Base-by-base conservation (phyloP, 108 stramenopile species). In the Craspedostauros australis region DNA sequence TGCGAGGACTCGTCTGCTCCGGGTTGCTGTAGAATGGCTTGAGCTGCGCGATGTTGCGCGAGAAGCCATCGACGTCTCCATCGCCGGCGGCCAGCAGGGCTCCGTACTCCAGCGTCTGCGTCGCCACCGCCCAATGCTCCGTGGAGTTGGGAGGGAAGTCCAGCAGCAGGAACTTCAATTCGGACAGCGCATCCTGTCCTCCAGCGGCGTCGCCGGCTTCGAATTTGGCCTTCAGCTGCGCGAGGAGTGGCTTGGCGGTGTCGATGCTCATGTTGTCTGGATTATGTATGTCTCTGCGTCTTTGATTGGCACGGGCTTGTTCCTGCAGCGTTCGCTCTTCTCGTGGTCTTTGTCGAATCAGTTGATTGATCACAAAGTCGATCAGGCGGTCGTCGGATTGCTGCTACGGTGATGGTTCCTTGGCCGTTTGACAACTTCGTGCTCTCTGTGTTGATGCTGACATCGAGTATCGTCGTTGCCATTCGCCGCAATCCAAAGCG, bases 1-100 rank as follows among this genome's bases (percentile, higher is more conserved):
- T 87, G 19, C 76, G 82, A 9, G 82, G 54, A 5, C 73, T 69
- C 14, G 42, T 42, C 6, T 40, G 7, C 14, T 9, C 31, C 0
- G 15, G 34, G 1, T 24, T 39, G 29, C 66, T 28, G 52, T 89
- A 88, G 50, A 73, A 64, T 1, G 93, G 84, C 60, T 84, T 77
- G 40, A 90, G 61, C 40, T 82, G 83, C 7, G 86, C 77, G n/a
- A 94, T 60, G 68, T 83, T 79, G 1, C 88, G 71, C n/a, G 69
- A 76, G 72, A 94, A 94, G 24, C 81, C 75, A 33, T 94, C 82
- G 39, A 88, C 63, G 50, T 94, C 87, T 11, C 76, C 83, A 27
- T 79, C 76, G 21, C 69, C 66, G n/a, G 79, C 78, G 14, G 86
- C 70, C 46, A 94, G 59, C 43, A 94, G 65, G 2, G 79, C 81